Conservation (phyloP, 176 grass and related monocot species). For the Puccinellia tenuiflora region DNA sequence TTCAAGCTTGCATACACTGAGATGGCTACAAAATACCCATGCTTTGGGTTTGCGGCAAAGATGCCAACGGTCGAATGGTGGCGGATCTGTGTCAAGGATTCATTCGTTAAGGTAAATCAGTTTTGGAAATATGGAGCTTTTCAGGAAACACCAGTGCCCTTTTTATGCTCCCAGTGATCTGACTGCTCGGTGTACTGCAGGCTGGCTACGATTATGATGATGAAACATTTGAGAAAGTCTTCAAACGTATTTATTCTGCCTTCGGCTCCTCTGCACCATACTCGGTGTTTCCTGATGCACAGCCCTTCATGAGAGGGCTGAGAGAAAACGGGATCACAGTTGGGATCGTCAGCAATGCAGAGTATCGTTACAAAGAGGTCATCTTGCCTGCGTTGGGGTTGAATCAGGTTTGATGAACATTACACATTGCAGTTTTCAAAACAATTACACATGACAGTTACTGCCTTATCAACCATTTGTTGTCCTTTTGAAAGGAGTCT, state of each 20-base stretch:
- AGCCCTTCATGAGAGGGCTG: slow-evolving; percentile 75
- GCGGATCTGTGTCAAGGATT: slow-evolving; percentile 91
- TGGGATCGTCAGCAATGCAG: slow-evolving; percentile 87
- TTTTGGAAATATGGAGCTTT: background rate
- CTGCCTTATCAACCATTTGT: background rate
- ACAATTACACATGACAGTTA: background rate
- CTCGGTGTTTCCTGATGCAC: slow-evolving; percentile 67
- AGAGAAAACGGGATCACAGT: slow-evolving; percentile 65
- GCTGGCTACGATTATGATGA: slow-evolving; percentile 93
- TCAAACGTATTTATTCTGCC: slow-evolving; percentile 79
- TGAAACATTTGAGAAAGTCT: slow-evolving; percentile 95
- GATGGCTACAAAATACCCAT: slow-evolving; percentile 75
- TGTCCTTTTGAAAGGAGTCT: background rate
- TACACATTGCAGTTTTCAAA: background rate
- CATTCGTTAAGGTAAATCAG: slow-evolving; percentile 53
- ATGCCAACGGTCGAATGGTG: slow-evolving; percentile 86
- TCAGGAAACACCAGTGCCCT: background rate
- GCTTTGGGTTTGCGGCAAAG: slow-evolving; percentile 82
- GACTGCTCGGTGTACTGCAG: slow-evolving; percentile 35
- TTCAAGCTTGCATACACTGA: slow-evolving; percentile 85
- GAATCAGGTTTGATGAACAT: slow-evolving; percentile 41
- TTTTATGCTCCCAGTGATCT: background rate
- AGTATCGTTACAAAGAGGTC: slow-evolving; percentile 90
- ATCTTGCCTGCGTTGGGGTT: slow-evolving; percentile 80
- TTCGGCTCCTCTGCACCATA: slow-evolving; percentile 94